Percentiles rank a stretch among this genome's conserved stretches.
phyloP scores from a whole-genome alignment of 441 rosid species.

The Bocquillonia castaneifolia region DNA sequence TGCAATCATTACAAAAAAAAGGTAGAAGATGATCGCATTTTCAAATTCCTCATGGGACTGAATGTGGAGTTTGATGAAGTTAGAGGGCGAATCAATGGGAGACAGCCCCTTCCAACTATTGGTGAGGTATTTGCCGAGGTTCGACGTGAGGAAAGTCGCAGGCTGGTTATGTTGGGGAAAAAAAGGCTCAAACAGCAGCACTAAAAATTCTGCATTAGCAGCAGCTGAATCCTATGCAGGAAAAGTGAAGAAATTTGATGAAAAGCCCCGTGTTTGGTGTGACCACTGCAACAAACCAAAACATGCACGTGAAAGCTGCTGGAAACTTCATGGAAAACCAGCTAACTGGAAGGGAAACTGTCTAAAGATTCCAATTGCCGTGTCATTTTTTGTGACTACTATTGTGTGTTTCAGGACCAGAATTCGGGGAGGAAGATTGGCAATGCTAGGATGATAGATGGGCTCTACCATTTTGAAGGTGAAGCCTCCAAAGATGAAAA shows the following conservation, averaged over 20 bases:
- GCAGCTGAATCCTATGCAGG: background rate
- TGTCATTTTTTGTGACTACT: background rate
- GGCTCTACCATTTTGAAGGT: too few relatives aligned
- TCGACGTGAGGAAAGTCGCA: background rate
- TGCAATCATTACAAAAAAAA: background rate
- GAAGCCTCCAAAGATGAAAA: background rate
- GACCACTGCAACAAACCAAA: slow-evolving; percentile 16
- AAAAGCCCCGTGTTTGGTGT: background rate
- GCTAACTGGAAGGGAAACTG: background rate
- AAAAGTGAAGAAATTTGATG: background rate
- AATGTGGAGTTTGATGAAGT: slow-evolving; percentile 16
- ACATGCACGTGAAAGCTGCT: background rate
- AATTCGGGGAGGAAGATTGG: background rate
- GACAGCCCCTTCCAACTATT: background rate
- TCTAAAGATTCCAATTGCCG: background rate
- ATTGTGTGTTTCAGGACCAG: background rate
- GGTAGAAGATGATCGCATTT: background rate
- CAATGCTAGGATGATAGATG: background rate
- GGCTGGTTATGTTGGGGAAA: background rate
- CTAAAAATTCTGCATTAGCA: background rate
- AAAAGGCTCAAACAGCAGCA: background rate
- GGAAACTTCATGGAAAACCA: slow-evolving; percentile 8
- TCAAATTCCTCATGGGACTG: slow-evolving; percentile 8
- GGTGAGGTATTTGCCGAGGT: background rate
- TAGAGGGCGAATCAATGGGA: background rate